phyloP scores from a whole-genome alignment of 352 stramenopile genomes.

The Globisporangium perplexum region DNA sequence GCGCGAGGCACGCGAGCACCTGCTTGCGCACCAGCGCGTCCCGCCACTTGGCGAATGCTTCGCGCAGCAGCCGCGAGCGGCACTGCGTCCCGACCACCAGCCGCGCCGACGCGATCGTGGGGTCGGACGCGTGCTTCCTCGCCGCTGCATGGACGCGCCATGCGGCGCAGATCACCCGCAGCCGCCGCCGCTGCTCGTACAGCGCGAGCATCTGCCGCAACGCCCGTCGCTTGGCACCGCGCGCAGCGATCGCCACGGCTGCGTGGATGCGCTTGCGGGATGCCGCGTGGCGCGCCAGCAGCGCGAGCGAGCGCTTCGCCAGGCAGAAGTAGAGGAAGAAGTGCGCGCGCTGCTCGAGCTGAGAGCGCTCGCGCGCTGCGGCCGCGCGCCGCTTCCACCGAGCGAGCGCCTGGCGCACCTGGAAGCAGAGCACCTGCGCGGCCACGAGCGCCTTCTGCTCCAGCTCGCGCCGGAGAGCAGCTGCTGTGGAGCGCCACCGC shows the following conservation, averaged over 20 bases:
- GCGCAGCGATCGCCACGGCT: neutral
- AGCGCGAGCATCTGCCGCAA: neutral
- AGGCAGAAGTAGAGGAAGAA: conserved; percentile 19
- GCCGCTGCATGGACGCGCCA: neutral
- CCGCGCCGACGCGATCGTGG: neutral
- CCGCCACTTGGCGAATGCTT: conserved; percentile 9
- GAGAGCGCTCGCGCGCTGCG: neutral
- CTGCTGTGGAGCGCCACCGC: neutral
- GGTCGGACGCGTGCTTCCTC: neutral
- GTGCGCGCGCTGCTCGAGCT: conserved; percentile 10
- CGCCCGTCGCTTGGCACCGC: neutral
- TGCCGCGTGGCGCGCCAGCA: conserved; percentile 2
- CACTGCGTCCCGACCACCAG: conserved; percentile 6
- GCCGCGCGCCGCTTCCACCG: conserved; percentile 4
- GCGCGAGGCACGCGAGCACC: neutral
- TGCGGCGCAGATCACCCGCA: neutral
- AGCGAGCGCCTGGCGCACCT: neutral
- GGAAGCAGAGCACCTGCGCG: neutral
- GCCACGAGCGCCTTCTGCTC: conserved; percentile 1
- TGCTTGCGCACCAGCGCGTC: neutral
- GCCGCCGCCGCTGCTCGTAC: neutral
- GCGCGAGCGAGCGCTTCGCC: conserved; percentile 11
- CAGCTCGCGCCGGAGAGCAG: neutral
- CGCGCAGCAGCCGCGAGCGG: conserved; percentile 1
- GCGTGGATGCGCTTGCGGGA: neutral